Percentiles rank a stretch among this genome's conserved stretches.
Conservation (phyloP, 2,329 filamentous ascomycete genomes). For the Venturia carpophila region DNA sequence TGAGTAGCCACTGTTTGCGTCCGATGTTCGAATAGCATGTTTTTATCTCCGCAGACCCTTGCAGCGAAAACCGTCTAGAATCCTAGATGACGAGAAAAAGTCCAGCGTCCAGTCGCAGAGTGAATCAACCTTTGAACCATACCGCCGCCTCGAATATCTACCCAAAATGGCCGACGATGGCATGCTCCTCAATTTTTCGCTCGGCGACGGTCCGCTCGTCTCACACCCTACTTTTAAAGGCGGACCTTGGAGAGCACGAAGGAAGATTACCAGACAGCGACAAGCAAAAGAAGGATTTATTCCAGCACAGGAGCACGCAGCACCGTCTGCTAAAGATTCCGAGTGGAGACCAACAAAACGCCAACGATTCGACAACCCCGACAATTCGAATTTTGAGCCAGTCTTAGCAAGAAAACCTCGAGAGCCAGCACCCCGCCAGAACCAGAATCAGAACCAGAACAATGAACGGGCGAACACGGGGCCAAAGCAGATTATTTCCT, state of each 20-base stretch:
- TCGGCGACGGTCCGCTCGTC: slow-evolving; percentile 59
- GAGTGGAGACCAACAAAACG: slow-evolving; percentile 13
- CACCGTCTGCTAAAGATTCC: not conserved
- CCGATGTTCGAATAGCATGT: too few species aligned
- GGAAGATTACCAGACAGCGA: slow-evolving; percentile 66
- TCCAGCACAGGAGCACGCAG: slow-evolving; percentile 18
- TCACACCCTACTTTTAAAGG: slow-evolving; percentile 65
- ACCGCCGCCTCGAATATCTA: not conserved
- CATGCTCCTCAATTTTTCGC: slow-evolving; percentile 85
- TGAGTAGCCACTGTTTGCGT: too few species aligned
- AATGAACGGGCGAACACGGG: slow-evolving; percentile 25
- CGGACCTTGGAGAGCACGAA: slow-evolving; percentile 85
- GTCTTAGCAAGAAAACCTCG: not conserved
- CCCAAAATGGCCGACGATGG: slow-evolving; percentile 80
- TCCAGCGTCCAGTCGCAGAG: not conserved
- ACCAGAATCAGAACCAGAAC: slow-evolving; percentile 2
- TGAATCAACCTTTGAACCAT: not conserved
- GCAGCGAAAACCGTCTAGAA: not conserved
- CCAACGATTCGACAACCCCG: slow-evolving; percentile 6
- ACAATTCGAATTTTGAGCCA: slow-evolving; percentile 11
- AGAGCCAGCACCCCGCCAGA: not conserved
- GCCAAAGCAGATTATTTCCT: slow-evolving; percentile 68
- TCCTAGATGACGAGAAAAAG: not conserved
- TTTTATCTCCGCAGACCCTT: not conserved
- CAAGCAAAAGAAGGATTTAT: slow-evolving; percentile 36